Evolutionary conservation across 2,329 filamentous ascomycete genomes (phyloP).

Genomic region (Fusarium tupiense): DNA sequence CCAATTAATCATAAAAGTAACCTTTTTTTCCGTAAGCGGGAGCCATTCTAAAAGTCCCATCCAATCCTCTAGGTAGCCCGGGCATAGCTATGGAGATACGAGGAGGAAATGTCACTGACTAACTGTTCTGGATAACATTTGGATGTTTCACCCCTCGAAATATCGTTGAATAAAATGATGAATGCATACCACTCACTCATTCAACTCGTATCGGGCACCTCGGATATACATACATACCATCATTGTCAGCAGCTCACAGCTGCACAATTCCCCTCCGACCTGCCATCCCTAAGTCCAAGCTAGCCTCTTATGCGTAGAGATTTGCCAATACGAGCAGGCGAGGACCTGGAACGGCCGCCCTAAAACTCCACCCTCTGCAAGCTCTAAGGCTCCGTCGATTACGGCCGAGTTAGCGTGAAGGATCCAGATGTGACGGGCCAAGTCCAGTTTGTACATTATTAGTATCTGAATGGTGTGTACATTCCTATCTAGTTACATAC

Average conservation of each 20-base stretch:
- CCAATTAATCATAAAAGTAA: slow-evolving; percentile 1
- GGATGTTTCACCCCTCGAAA: background rate
- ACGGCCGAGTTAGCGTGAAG: slow-evolving; percentile 12
- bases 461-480: background rate
- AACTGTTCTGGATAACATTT: background rate
- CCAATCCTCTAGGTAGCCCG: background rate
- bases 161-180: background rate
- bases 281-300: background rate
- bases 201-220: background rate
- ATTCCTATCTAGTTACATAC: background rate
- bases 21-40: slow-evolving; percentile 5
- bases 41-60: background rate
- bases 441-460: slow-evolving; percentile 3
- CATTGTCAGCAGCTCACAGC: background rate
- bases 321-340: slow-evolving; percentile 35
- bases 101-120: background rate
- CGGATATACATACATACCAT: background rate
- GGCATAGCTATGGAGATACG: background rate
- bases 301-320: slow-evolving; percentile 5
- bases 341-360: slow-evolving; percentile 17
- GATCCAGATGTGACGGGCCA: slow-evolving; percentile 1
- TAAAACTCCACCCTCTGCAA: slow-evolving; percentile 9
- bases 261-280: slow-evolving; percentile 8
- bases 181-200: slow-evolving; percentile 1
- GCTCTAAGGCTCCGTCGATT: background rate